Evolutionary conservation across 768 basidiomycete species (phyloP), one percentile per base, ranked within the genome.

Genomic region (Tephrocybe sp.): DNA sequence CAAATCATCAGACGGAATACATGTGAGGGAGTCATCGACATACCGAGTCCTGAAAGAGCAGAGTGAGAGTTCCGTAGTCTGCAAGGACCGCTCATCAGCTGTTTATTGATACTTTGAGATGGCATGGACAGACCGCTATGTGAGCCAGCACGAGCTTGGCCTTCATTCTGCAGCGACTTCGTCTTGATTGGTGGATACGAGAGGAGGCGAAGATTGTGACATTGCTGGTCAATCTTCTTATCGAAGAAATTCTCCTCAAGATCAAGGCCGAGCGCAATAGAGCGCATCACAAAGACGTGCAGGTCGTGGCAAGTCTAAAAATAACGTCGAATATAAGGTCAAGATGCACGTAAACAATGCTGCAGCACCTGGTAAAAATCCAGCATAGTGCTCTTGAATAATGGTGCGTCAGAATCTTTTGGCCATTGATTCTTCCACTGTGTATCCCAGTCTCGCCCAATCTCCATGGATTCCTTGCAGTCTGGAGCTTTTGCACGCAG

Each of bases 401-500:
- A 74, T 0, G 90, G 87, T 1, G 71, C 80, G 45, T 83, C 77
- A 2, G 54, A 61, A 59, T 89, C 83, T 37, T 71, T 68, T 3
- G 88, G 91, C 92, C 93, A 94, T 57, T 77, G 77, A 64, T 95
- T 95, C 53, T 79, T 83, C 85, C 86, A 90, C 33, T 69, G 75
- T 14, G 77, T 72, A 57, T 89, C 90, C 83, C 86, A 88, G 51
- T 95, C 90, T 21, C 87, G 78, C 25, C 93, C 91, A 39, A 95
- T 93, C 66, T 95, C 92, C 84, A 94, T 91, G 7, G 83, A 75
- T 66, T 94, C 91, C 67, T 92, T 91, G 69, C 70, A 83, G 63
- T 92, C 91, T 0, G 92, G 91, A 0, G 91, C 83, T 53, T 81
- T 83, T 51, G 70, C 73, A n/a, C 92, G 83, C 18, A 93, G 70